A percentile compares a stretch with the other conserved stretches of the same genome.
Conservation (phyloP, 805 yeast genomes). For the Kluyveromyces dobzhanskii region DNA sequence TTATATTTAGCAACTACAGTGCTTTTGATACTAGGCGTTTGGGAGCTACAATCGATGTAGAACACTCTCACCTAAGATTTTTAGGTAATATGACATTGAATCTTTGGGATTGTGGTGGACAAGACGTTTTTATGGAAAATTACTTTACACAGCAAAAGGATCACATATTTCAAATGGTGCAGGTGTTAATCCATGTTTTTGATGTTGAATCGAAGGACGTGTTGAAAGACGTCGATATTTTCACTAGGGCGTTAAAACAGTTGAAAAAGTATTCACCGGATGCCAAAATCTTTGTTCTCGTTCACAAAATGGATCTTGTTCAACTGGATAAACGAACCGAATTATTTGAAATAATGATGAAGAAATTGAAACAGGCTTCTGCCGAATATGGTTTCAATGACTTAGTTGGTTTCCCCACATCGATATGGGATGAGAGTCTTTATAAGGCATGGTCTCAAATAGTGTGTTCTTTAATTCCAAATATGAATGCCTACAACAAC, state of each 20-base stretch:
- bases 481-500: slow-evolving; percentile 71
- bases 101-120: slow-evolving; percentile 98
- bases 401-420: slow-evolving; percentile 82
- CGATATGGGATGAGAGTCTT: slow-evolving; percentile 94
- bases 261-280: slow-evolving; percentile 78
- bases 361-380: slow-evolving; percentile 66
- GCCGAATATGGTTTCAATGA: slow-evolving; percentile 55
- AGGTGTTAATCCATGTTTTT: slow-evolving; percentile 90
- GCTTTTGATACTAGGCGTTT: slow-evolving; percentile 93
- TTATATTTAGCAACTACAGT: slow-evolving; percentile 89
- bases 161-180: slow-evolving; percentile 91
- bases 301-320: slow-evolving; percentile 95
- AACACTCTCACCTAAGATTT: slow-evolving; percentile 87
- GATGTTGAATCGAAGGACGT: slow-evolving; percentile 92
- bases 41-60: slow-evolving; percentile 98
- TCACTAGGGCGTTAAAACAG: slow-evolving; percentile 73
- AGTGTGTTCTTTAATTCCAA: slow-evolving; percentile 91
- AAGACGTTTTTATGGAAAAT: slow-evolving; percentile 92
- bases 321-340: slow-evolving; percentile 80
- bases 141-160: slow-evolving; percentile 82
- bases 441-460: slow-evolving; percentile 97
- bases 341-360: slow-evolving; percentile 77
- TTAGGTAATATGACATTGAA: slow-evolving; percentile 92
- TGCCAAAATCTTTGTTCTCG: slow-evolving; percentile 82
- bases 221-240: slow-evolving; percentile 87